Base-by-base conservation (phyloP, 148 eudicot species). In the Vaccinium vitisidaea region DNA sequence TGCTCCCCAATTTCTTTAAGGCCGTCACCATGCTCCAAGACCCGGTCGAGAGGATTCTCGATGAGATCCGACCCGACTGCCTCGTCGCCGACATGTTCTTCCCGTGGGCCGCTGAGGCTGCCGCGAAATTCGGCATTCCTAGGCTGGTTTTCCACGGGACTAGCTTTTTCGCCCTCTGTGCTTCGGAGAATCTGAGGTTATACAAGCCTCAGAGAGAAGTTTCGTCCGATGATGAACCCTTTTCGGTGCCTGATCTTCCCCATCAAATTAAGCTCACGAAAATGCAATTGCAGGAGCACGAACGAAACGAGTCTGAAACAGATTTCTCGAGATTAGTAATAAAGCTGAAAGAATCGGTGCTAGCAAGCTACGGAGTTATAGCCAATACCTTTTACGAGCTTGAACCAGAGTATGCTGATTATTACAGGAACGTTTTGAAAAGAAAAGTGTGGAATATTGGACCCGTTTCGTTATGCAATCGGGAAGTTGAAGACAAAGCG, bases 301-400 rank as follows among this genome's bases (percentile, higher is more conserved):
- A 80, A 0, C 15, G 70, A 30, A 23, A 46, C 5, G 48, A 32
- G 2, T 70, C 53, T 16, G 84, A 69, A 69, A 25, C 39, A 11
- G 74, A 12, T 27, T 12, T 25, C 2, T 3, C 3, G 0, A 83
- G 0, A 7, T 54, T 83, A 48, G 1, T 39, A 14, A n/a, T 15
- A 10, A 16, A 27, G 43, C 23, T 80, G 25, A 80, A 16, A 25
- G 89, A 89, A 43, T 81, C 92, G 0, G 93, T 86, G 73, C 23
- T 70, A 4, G 82, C 13, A 10, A 90, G 92, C 77, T 91, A 75
- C n/a, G 96, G 98, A 83, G 89, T 88, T 18, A 82, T 94, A 10
- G 83, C 88, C 1, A 93, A 94, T 49, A 93, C 91, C 84, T 91
- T 93, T 83, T 90, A 90, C 21, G 96, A 93, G 92, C 90, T 93